Percentiles rank a stretch among this genome's conserved stretches.
These are phyloP conservation scores for Meripilus lineatus DNA, from an alignment of 1,284 basidiomycete species.

Conservation along the genomic window DNA sequence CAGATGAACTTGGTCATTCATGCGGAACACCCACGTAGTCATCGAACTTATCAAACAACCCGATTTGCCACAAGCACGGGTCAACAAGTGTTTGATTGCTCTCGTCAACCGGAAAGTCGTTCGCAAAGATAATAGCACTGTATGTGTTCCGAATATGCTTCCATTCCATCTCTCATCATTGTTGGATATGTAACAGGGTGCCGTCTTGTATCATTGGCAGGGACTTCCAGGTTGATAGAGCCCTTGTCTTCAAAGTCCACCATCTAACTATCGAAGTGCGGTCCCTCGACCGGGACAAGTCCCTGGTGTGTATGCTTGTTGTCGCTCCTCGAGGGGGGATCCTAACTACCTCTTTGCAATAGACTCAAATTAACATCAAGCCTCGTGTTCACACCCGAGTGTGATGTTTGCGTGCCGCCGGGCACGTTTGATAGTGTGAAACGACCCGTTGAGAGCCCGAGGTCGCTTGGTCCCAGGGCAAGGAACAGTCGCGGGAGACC, in stretches of 20 bases:
- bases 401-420: too few relatives aligned
- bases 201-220: conserved; percentile 46
- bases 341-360: too few relatives aligned
- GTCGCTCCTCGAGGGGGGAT: too few relatives aligned
- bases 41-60: conserved; percentile 75
- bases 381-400: too few relatives aligned
- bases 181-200: conserved; percentile 30
- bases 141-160: conserved; percentile 25
- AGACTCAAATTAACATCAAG: too few relatives aligned
- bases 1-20: conserved; percentile 6
- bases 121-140: conserved; percentile 67
- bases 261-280: neutral
- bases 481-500: too few relatives aligned
- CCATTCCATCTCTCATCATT: neutral
- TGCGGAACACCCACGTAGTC: conserved; percentile 43
- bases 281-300: too few relatives aligned
- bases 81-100: conserved; percentile 91
- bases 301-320: too few relatives aligned
- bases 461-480: too few relatives aligned
- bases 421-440: too few relatives aligned
- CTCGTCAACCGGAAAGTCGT: conserved; percentile 87
- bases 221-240: conserved; percentile 26
- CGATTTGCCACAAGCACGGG: conserved; percentile 81
- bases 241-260: neutral
- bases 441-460: too few relatives aligned